Evolutionary conservation across 1,284 basidiomycete species (phyloP).

Genomic region (Bondarzewia mesenterica): DNA sequence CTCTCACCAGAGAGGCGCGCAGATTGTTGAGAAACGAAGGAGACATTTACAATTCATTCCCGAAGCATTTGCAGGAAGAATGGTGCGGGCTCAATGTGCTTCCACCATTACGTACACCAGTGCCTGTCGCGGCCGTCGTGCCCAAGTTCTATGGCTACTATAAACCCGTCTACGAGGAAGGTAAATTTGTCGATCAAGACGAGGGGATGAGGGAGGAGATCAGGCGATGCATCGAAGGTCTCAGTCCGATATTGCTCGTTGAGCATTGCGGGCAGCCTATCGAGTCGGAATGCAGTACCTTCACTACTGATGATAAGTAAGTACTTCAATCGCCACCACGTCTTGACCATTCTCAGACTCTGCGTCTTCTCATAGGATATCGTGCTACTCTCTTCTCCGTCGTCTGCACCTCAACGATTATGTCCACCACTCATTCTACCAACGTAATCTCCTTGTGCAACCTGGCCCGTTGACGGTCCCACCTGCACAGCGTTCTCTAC

Average conservation of each 20-base stretch:
- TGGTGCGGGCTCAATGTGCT: conserved; percentile 39
- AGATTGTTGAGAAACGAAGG: conserved; percentile 30
- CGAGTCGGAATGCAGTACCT: conserved; percentile 13
- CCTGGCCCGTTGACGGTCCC: conserved; percentile 32
- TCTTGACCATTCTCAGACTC: not conserved
- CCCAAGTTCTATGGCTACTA: conserved; percentile 53
- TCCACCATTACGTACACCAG: conserved; percentile 31
- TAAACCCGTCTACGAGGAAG: conserved; percentile 20
- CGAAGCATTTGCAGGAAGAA: conserved; percentile 36
- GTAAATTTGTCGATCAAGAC: not conserved
- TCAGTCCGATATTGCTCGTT: conserved; percentile 38
- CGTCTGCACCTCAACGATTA: conserved; percentile 33
- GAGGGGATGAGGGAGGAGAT: conserved; percentile 4
- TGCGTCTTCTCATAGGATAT: conserved; percentile 22
- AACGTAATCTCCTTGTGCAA: conserved; percentile 39
- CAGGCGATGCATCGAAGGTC: conserved; percentile 15
- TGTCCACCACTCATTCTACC: conserved; percentile 33
- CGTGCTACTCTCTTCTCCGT: conserved; percentile 33
- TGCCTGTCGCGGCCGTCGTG: conserved; percentile 36
- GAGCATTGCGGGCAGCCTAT: conserved; percentile 40
- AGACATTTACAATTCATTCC: conserved; percentile 33
- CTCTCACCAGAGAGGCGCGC: conserved; percentile 13
- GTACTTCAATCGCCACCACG: conserved; percentile 4
- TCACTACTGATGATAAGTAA: conserved; percentile 28
- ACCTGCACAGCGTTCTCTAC: conserved; percentile 17